Evolutionary conservation across 202 grass and related monocot genomes (phyloP).

Genomic region (Panicum virgatum): DNA sequence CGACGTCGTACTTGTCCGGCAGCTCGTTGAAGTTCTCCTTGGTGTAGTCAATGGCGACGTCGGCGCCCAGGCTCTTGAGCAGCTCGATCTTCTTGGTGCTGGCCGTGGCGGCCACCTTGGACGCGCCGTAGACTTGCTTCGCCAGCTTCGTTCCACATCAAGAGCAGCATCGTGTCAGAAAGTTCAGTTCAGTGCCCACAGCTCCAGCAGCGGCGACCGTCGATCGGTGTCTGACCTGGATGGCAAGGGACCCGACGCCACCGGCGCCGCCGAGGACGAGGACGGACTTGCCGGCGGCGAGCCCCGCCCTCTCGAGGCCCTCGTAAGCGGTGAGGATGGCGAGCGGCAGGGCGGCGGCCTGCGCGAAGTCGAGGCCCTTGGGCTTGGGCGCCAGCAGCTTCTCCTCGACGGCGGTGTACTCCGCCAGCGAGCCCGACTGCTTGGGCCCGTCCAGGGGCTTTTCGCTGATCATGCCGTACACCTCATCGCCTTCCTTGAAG

Average conservation of each 20-base stretch:
- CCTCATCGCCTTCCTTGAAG: slow-evolving; percentile 82
- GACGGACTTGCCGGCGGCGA: slow-evolving; percentile 69
- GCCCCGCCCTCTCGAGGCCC: slow-evolving; percentile 60
- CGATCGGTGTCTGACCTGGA: slow-evolving; percentile 55
- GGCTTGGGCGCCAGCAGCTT: slow-evolving; percentile 81
- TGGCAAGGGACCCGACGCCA: slow-evolving; percentile 80
- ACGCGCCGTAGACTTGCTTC: slow-evolving; percentile 74
- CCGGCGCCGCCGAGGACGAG: slow-evolving; percentile 85
- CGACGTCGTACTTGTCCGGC: slow-evolving; percentile 77
- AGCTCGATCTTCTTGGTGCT: slow-evolving; percentile 81
- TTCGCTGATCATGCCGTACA: slow-evolving; percentile 92
- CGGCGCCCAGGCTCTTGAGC: slow-evolving; percentile 72
- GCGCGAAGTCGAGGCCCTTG: slow-evolving; percentile 64
- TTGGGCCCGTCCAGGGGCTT: slow-evolving; percentile 80
- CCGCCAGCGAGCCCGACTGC: slow-evolving; percentile 81
- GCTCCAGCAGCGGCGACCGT: too few relatives aligned
- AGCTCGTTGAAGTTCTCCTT: slow-evolving; percentile 78
- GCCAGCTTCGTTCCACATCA: slow-evolving; percentile 30
- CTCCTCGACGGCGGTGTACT: slow-evolving; percentile 89
- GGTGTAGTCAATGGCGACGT: slow-evolving; percentile 93
- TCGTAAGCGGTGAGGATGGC: slow-evolving; percentile 72
- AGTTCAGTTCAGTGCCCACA: not conserved
- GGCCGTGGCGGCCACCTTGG: slow-evolving; percentile 71
- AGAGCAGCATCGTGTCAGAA: not conserved
- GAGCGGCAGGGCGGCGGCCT: slow-evolving; percentile 67